A percentile compares a stretch with the other conserved stretches of the same genome.
These are phyloP conservation scores for Sporothrix luriei DNA, from an alignment of 2,329 filamentous ascomycete species.

Conservation along the genomic window DNA sequence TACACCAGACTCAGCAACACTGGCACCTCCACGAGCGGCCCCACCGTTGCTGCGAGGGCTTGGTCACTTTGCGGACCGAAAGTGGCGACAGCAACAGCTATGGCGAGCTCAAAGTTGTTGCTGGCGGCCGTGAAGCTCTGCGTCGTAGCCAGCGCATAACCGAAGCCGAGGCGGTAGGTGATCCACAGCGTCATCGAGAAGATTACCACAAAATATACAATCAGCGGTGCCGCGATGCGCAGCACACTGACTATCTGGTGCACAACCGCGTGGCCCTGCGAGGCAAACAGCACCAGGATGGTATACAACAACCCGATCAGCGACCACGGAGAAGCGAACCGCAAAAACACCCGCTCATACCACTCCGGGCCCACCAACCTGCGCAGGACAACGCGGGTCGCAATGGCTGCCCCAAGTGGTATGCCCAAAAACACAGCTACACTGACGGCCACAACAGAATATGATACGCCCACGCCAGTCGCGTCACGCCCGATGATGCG, in stretches of 20 bases:
- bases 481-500: slow-evolving; percentile 61
- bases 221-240: slow-evolving; percentile 75
- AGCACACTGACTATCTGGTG: slow-evolving; percentile 82
- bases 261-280: slow-evolving; percentile 74
- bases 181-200: slow-evolving; percentile 70
- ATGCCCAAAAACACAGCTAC: slow-evolving; percentile 86
- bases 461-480: slow-evolving; percentile 50
- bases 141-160: slow-evolving; percentile 69
- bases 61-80: slow-evolving; percentile 78
- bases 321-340: slow-evolving; percentile 70
- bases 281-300: slow-evolving; percentile 82
- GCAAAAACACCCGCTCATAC: slow-evolving; percentile 72
- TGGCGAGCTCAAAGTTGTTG: slow-evolving; percentile 91
- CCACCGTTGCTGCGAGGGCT: slow-evolving; percentile 79
- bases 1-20: slow-evolving; percentile 79
- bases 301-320: slow-evolving; percentile 84
- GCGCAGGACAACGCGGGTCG: slow-evolving; percentile 69
- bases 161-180: slow-evolving; percentile 68
- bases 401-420: slow-evolving; percentile 75
- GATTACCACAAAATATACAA: slow-evolving; percentile 78
- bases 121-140: slow-evolving; percentile 89
- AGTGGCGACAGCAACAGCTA: slow-evolving; percentile 81
- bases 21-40: slow-evolving; percentile 83
- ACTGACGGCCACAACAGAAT: slow-evolving; percentile 71
- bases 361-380: slow-evolving; percentile 56